Percentiles rank a stretch among this genome's conserved stretches.
These are phyloP conservation scores for Lachnellula occidentalis DNA, from an alignment of 2,329 filamentous ascomycete genomes.

Conservation along the genomic window DNA sequence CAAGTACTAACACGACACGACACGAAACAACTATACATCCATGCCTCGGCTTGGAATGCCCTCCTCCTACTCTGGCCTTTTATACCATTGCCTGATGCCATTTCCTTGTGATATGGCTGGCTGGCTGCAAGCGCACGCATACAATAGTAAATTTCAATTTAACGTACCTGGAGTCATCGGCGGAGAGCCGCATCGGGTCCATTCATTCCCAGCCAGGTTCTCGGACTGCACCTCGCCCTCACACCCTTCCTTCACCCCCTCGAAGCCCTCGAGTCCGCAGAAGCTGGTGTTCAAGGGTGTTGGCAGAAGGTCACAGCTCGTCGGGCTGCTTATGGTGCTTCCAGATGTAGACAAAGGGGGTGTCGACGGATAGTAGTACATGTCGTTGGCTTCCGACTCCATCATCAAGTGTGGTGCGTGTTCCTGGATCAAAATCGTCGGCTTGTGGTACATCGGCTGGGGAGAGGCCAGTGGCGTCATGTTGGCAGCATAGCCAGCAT, in stretches of 20 bases:
- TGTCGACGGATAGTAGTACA: slow-evolving; percentile 73
- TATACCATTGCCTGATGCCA: background rate
- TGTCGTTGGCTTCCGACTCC: slow-evolving; percentile 66
- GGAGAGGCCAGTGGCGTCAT: slow-evolving; percentile 75
- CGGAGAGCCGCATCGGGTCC: slow-evolving; percentile 72
- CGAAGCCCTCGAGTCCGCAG: slow-evolving; percentile 63
- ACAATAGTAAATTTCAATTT: too few species aligned
- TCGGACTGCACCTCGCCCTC: slow-evolving; percentile 67
- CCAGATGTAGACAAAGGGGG: slow-evolving; percentile 81
- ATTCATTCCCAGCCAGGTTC: slow-evolving; percentile 67
- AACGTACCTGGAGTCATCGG: slow-evolving; percentile 86
- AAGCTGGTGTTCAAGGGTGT: slow-evolving; percentile 81
- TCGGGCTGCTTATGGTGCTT: slow-evolving; percentile 82
- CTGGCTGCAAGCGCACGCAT: too few species aligned
- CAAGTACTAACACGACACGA: too few species aligned
- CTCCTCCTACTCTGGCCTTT: background rate
- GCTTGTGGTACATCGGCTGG: slow-evolving; percentile 66
- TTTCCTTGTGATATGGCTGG: too few species aligned
- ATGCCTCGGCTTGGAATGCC: background rate
- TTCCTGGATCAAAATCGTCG: slow-evolving; percentile 61
- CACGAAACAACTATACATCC: background rate
- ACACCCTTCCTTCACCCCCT: slow-evolving; percentile 64
- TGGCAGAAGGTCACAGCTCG: slow-evolving; percentile 68
- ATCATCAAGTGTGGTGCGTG: slow-evolving; percentile 55
- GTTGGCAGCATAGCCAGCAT: slow-evolving; percentile 29